Percentiles rank a stretch among this genome's conserved stretches.
These are phyloP conservation scores for Trichosporon inkin DNA, from an alignment of 1,284 basidiomycete genomes.

Conservation along the genomic window DNA sequence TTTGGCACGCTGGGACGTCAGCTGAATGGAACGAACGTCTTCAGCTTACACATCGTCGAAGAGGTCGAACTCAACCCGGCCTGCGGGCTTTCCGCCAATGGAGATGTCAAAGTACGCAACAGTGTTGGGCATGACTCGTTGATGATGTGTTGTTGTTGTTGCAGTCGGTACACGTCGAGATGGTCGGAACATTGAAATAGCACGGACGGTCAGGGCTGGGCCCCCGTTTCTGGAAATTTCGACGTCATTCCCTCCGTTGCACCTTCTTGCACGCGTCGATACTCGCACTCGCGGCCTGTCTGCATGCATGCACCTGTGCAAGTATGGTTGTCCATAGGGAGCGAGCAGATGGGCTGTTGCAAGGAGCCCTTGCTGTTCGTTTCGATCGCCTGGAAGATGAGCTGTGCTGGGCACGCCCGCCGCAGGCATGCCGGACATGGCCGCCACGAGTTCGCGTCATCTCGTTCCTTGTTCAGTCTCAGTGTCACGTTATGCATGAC, in stretches of 20 bases:
- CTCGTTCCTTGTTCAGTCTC: not conserved
- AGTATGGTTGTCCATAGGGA: not conserved
- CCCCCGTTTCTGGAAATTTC: slow-evolving; percentile 8
- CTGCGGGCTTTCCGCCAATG: slow-evolving; percentile 58
- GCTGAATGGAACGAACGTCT: not conserved
- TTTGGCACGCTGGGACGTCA: slow-evolving; percentile 13
- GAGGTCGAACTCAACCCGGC: slow-evolving; percentile 76
- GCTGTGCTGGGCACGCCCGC: too few relatives aligned
- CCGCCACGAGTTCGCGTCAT: not conserved
- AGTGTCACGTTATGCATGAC: slow-evolving; percentile 1
- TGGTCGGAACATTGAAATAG: not conserved
- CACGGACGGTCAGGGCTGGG: not conserved
- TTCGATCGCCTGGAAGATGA: too few relatives aligned
- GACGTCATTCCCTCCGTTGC: not conserved
- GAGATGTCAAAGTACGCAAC: slow-evolving; percentile 69
- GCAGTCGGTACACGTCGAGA: not conserved
- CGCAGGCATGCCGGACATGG: too few relatives aligned
- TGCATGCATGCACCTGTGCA: not conserved
- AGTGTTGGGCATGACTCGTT: slow-evolving; percentile 45
- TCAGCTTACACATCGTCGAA: slow-evolving; percentile 58
- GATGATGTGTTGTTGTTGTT: not conserved
- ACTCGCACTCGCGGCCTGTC: not conserved
- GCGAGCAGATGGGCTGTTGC: not conserved
- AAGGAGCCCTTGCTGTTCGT: not conserved
- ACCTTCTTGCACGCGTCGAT: not conserved